Conservation (phyloP, 2,329 filamentous ascomycete species). For the Alternaria dauci region DNA sequence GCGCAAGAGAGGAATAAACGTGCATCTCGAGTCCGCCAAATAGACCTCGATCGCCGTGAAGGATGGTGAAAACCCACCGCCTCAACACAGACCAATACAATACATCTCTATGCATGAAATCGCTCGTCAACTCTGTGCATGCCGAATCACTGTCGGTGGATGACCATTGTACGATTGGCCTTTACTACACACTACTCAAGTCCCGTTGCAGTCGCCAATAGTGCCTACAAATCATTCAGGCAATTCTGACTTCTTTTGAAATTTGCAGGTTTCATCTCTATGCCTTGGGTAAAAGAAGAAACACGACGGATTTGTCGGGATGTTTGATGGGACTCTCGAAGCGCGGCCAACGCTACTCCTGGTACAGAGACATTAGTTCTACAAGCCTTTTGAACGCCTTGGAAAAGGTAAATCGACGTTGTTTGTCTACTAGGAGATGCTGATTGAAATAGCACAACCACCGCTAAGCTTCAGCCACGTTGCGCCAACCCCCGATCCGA, state of each 20-base stretch:
- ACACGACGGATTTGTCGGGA: background rate
- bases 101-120: background rate
- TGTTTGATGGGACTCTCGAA: background rate
- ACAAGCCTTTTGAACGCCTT: background rate
- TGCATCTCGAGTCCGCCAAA: background rate
- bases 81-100: background rate
- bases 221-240: background rate
- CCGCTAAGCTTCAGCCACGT: background rate
- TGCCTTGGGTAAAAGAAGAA: background rate
- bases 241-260: background rate
- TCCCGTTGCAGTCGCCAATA: background rate
- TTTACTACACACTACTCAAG: background rate
- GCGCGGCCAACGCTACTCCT: background rate
- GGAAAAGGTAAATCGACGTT: background rate
- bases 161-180: background rate
- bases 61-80: background rate
- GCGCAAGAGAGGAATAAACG: background rate
- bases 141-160: background rate
- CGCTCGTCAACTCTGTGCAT: background rate
- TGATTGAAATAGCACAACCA: background rate
- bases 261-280: background rate
- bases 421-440: background rate
- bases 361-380: background rate
- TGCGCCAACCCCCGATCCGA: background rate
- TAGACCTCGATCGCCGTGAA: background rate